Evolutionary conservation across 768 basidiomycete species (phyloP).

Genomic region (Daedaleopsis nitida): DNA sequence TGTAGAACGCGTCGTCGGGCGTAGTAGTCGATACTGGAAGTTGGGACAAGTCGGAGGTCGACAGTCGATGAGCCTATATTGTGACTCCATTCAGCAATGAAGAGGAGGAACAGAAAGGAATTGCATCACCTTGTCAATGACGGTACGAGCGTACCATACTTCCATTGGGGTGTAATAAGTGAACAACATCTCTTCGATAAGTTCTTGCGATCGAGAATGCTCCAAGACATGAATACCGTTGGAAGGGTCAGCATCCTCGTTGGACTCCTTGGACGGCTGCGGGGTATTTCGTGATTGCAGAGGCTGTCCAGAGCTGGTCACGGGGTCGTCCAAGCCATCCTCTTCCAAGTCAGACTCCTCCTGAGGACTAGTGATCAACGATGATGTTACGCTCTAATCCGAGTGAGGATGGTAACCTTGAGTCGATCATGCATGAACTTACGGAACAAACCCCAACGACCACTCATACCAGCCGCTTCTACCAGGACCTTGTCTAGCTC

Average conservation of each 20-base stretch:
- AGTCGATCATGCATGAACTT: constrained; percentile 82
- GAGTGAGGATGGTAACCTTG: constrained; percentile 43
- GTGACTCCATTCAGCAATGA: neutral
- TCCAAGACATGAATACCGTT: constrained; percentile 39
- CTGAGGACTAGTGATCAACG: constrained; percentile 17
- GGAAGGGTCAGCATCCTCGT: neutral
- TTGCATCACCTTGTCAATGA: constrained; percentile 78
- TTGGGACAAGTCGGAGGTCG: constrained; percentile 69
- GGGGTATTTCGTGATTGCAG: neutral
- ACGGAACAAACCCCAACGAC: constrained; percentile 89
- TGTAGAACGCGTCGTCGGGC: constrained; percentile 95
- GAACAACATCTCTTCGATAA: constrained; percentile 67
- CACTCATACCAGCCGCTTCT: constrained; percentile 86
- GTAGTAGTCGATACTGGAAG: constrained; percentile 68
- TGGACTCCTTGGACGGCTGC: neutral
- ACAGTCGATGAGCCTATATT: constrained; percentile 82
- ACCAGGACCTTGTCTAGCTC: constrained; percentile 91
- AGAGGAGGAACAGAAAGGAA: neutral
- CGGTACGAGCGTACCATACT: constrained; percentile 84
- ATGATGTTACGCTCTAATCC: neutral
- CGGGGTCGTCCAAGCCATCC: constrained; percentile 10
- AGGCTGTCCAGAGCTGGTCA: neutral
- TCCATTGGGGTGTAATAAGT: constrained; percentile 89
- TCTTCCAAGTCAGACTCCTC: constrained; percentile 24
- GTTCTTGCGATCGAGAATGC: constrained; percentile 51